Evolutionary conservation across 1,284 basidiomycete species (phyloP).

Genomic region (Cystobasidium pallidum): DNA sequence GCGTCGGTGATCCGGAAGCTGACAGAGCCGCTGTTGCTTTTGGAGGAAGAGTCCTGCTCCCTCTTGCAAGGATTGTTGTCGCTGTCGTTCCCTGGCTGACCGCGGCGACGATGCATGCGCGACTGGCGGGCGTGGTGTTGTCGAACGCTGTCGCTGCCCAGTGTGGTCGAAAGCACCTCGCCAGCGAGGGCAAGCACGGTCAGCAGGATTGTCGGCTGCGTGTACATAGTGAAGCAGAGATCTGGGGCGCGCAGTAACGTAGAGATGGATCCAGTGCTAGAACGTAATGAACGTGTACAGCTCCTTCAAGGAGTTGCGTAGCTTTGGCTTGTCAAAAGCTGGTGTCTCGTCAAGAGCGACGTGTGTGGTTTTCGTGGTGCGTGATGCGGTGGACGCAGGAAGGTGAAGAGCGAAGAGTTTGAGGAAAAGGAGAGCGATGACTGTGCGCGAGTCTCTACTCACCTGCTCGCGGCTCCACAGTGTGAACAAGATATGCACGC

Average conservation of each 20-base stretch:
- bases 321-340: not conserved
- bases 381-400: not conserved
- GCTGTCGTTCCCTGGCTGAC: not conserved
- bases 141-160: slow-evolving; percentile 14
- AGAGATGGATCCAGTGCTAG: not conserved
- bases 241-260: too few relatives aligned
- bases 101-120: slow-evolving; percentile 33
- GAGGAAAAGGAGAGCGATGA: not conserved
- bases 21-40: not conserved
- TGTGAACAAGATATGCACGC: not conserved
- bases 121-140: slow-evolving; percentile 20
- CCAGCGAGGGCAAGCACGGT: slow-evolving; percentile 33
- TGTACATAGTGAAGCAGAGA: slow-evolving; percentile 10
- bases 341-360: slow-evolving; percentile 2
- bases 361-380: slow-evolving; percentile 8
- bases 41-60: slow-evolving; percentile 25
- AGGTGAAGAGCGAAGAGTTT: not conserved
- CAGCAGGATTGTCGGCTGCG: slow-evolving; percentile 24
- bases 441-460: not conserved
- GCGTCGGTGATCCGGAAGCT: slow-evolving; percentile 5
- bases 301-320: not conserved
- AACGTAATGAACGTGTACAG: not conserved
- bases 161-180: slow-evolving; percentile 25
- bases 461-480: not conserved
- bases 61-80: slow-evolving; percentile 41